Conservation (phyloP, 2,329 filamentous ascomycete genomes). For the Chaetomiaceae sp. region DNA sequence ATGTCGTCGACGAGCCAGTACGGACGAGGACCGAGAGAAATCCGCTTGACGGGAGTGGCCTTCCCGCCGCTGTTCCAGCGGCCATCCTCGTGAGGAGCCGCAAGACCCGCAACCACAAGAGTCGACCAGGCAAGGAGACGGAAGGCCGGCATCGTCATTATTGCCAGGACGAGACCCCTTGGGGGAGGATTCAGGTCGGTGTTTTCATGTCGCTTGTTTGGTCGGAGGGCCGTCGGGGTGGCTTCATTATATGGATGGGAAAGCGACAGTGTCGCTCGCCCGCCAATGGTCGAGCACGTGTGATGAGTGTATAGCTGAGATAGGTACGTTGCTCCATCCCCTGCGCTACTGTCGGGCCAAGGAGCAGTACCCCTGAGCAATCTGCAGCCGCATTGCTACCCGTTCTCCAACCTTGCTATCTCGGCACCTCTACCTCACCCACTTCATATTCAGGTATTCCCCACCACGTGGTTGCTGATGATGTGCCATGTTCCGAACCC, state of each 20-base stretch:
- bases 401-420: background rate
- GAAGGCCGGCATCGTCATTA: background rate
- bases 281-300: background rate
- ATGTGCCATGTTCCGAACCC: background rate
- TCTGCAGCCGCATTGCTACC: background rate
- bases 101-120: background rate
- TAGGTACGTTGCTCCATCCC: too few relatives aligned
- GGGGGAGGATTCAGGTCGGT: too few relatives aligned
- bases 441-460: background rate
- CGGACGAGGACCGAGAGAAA: slow-evolving; percentile 60
- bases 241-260: background rate
- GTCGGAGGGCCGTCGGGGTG: background rate
- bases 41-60: slow-evolving; percentile 37
- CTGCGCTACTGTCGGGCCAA: background rate
- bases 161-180: background rate
- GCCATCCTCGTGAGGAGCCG: background rate
- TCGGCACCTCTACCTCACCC: background rate
- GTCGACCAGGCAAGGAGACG: slow-evolving; percentile 3
- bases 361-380: background rate
- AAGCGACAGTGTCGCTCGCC: too few relatives aligned
- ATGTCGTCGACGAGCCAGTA: slow-evolving; percentile 62
- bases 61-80: background rate
- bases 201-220: too few relatives aligned
- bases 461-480: background rate
- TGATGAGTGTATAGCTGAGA: too few relatives aligned